Conservation (phyloP, 805 yeast species). For the Kockiozyma suomiensis region DNA sequence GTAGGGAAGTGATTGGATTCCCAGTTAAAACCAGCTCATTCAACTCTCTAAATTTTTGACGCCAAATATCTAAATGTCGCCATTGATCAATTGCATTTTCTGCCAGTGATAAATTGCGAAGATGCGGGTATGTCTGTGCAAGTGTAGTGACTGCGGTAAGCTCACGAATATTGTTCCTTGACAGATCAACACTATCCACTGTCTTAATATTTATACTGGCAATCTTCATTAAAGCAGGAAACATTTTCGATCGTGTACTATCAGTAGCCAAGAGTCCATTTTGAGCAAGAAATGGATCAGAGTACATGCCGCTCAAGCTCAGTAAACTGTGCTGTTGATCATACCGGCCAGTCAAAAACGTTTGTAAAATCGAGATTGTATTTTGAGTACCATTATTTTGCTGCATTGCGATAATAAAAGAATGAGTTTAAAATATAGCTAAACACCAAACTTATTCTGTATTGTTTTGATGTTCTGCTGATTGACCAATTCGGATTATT, state of each 20-base stretch:
- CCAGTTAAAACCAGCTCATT: slow-evolving; percentile 77
- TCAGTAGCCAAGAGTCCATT: slow-evolving; percentile 67
- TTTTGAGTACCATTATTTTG: slow-evolving; percentile 34
- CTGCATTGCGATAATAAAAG: not conserved
- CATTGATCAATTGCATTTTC: slow-evolving; percentile 67
- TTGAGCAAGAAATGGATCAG: slow-evolving; percentile 60
- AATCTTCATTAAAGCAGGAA: slow-evolving; percentile 66
- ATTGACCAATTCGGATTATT: no score
- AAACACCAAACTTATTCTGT: no score
- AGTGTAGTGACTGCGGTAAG: slow-evolving; percentile 61
- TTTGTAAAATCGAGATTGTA: slow-evolving; percentile 65
- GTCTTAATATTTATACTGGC: slow-evolving; percentile 12
- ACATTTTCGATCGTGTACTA: slow-evolving; percentile 64
- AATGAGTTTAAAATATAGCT: no score
- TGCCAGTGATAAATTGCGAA: slow-evolving; percentile 78
- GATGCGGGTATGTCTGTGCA: slow-evolving; percentile 70
- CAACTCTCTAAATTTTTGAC: slow-evolving; percentile 68
- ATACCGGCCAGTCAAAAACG: slow-evolving; percentile 67
- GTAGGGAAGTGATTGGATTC: slow-evolving; percentile 61
- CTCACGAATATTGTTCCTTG: slow-evolving; percentile 67
- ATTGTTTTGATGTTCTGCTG: no score
- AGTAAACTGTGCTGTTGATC: slow-evolving; percentile 65
- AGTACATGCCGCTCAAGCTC: slow-evolving; percentile 64
- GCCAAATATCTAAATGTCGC: slow-evolving; percentile 70
- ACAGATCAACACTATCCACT: slow-evolving; percentile 47